phyloP scores from a whole-genome alignment of 257 asterid species.

The Echium plantagineum region DNA sequence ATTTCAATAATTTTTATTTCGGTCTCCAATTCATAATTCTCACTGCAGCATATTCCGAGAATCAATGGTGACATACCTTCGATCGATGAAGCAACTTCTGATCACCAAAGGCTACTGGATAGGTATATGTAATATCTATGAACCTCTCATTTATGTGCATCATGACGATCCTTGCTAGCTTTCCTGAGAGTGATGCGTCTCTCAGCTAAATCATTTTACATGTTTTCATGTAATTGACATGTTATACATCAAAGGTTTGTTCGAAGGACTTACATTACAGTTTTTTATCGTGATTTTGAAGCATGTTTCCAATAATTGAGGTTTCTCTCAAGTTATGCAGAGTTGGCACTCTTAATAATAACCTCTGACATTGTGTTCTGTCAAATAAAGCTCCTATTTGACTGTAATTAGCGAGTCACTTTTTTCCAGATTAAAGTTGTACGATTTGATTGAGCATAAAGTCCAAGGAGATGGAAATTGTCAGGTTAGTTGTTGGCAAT shows the following conservation, averaged over 20 bases:
- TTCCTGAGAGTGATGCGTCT: background rate
- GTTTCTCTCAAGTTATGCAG: too few relatives aligned
- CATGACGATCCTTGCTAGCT: background rate
- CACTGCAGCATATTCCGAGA: slow-evolving; percentile 84
- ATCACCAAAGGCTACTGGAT: slow-evolving; percentile 87
- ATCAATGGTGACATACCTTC: slow-evolving; percentile 95
- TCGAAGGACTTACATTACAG: background rate
- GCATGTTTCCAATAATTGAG: background rate
- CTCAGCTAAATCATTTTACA: background rate
- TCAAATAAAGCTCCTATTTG: too few relatives aligned
- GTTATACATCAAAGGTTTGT: background rate
- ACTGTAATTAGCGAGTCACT: background rate
- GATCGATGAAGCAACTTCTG: slow-evolving; percentile 88
- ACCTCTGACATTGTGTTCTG: too few relatives aligned
- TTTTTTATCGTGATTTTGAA: background rate
- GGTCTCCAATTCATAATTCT: slow-evolving; percentile 2
- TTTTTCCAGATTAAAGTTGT: slow-evolving; percentile 72
- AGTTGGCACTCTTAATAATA: too few relatives aligned
- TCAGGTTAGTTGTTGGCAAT: slow-evolving; percentile 46
- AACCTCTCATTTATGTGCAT: slow-evolving; percentile 5
- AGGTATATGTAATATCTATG: slow-evolving; percentile 38
- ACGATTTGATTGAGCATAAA: slow-evolving; percentile 83
- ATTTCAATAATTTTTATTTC: background rate
- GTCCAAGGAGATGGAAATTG: slow-evolving; percentile 98
- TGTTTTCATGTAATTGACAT: background rate